A percentile compares a stretch with the other conserved stretches of the same genome.
These are phyloP conservation scores for Mortierella sp. DNA, from an alignment of 371 early-diverging fungal genomes.

Conservation along the genomic window DNA sequence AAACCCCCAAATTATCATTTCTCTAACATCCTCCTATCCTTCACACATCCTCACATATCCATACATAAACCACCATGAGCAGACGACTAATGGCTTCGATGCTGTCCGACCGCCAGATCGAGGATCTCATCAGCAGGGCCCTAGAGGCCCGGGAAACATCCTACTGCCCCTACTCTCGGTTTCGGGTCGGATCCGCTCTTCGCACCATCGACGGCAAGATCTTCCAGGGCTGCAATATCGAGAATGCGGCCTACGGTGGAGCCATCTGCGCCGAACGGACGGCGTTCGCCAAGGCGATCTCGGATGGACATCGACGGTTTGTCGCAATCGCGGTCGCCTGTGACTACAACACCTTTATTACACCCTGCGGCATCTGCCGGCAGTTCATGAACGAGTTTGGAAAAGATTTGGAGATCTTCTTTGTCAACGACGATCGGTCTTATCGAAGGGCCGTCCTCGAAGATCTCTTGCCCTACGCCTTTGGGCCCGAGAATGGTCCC, in stretches of 20 bases:
- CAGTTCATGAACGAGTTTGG: slow-evolving; percentile 88
- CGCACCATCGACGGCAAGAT: slow-evolving; percentile 72
- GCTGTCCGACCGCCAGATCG: slow-evolving; percentile 35
- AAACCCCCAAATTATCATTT: neutral
- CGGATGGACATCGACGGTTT: slow-evolving; percentile 77
- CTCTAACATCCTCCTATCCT: neutral
- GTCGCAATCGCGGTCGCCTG: slow-evolving; percentile 75
- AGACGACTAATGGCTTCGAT: slow-evolving; percentile 14
- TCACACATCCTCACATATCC: neutral
- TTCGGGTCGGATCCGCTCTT: slow-evolving; percentile 87
- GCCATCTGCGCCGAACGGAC: slow-evolving; percentile 89
- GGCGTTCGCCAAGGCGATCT: slow-evolving; percentile 85
- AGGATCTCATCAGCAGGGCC: slow-evolving; percentile 35
- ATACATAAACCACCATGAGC: neutral
- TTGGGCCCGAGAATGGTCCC: slow-evolving; percentile 64
- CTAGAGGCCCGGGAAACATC: slow-evolving; percentile 63
- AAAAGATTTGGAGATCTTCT: slow-evolving; percentile 66
- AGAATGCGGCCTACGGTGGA: slow-evolving; percentile 83
- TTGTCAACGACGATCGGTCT: slow-evolving; percentile 66
- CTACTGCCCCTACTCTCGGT: slow-evolving; percentile 88
- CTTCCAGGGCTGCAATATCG: slow-evolving; percentile 82
- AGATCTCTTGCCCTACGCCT: slow-evolving; percentile 73
- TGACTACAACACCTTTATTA: slow-evolving; percentile 64
- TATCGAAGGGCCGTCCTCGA: slow-evolving; percentile 60
- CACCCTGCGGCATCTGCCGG: slow-evolving; percentile 88